phyloP scores from a whole-genome alignment of 2,329 filamentous ascomycete genomes.

The Sarocladium oryzae region DNA sequence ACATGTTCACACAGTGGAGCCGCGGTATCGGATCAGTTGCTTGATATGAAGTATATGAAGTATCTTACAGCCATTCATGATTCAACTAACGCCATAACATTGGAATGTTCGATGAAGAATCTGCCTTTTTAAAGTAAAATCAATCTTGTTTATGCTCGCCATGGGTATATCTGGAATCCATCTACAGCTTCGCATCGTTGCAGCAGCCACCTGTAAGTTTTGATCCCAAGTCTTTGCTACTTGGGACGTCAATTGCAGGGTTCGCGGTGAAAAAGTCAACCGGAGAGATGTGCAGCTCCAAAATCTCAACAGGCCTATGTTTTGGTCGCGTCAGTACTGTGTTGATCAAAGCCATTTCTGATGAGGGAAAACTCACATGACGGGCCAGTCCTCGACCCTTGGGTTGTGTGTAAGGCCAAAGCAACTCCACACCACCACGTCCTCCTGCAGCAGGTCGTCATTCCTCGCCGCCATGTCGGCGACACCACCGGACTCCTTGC shows the following conservation, averaged over 20 bases:
- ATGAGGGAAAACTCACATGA: constrained; percentile 43
- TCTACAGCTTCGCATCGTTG: no score
- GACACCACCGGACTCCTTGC: constrained; percentile 27
- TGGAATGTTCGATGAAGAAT: no score
- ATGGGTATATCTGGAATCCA: no score
- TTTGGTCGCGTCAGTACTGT: background rate
- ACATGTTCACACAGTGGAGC: background rate
- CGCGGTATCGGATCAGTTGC: background rate
- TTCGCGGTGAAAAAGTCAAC: constrained; percentile 44
- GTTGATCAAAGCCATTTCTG: background rate
- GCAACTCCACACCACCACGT: constrained; percentile 51
- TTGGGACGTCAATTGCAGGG: constrained; percentile 37
- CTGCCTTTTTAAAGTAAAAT: no score
- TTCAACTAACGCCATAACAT: no score
- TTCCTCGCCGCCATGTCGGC: constrained; percentile 33
- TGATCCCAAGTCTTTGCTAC: constrained; percentile 8
- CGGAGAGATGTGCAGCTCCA: constrained; percentile 39
- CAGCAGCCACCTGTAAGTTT: constrained; percentile 9
- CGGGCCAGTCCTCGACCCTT: constrained; percentile 60
- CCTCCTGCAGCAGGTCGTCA: constrained; percentile 42
- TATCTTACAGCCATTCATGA: no score
- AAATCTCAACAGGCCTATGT: constrained; percentile 42
- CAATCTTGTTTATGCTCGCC: no score
- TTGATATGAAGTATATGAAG: no score
- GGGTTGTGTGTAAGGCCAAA: constrained; percentile 59